Evolutionary conservation across 192 early-diverging fungal species (phyloP).

Genomic region (Chytriomyces hyalinus): DNA sequence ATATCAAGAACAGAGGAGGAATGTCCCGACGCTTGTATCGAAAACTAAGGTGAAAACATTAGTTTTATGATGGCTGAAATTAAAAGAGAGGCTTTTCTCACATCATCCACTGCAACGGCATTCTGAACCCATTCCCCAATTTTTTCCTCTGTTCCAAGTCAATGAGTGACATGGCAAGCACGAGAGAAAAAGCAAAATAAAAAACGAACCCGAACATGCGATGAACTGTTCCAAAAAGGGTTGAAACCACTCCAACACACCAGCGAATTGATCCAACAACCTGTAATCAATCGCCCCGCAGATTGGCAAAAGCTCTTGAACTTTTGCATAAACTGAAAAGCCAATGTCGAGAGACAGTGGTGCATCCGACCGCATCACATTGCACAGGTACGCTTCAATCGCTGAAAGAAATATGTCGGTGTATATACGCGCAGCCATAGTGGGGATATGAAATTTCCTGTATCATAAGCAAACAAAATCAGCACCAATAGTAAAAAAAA

Average conservation of each 20-base stretch:
- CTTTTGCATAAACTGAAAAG: slow-evolving; percentile 49
- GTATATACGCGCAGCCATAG: slow-evolving; percentile 45
- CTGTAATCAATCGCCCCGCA: slow-evolving; percentile 47
- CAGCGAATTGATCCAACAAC: slow-evolving; percentile 23
- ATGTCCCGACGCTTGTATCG: slow-evolving; percentile 29
- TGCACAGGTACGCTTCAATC: slow-evolving; percentile 31
- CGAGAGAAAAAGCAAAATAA: background rate
- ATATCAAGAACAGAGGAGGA: slow-evolving; percentile 53
- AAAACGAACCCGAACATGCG: slow-evolving; percentile 31
- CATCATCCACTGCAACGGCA: slow-evolving; percentile 46
- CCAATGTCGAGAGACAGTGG: slow-evolving; percentile 33
- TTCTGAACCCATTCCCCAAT: slow-evolving; percentile 48
- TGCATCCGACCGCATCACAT: slow-evolving; percentile 5
- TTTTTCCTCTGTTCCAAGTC: slow-evolving; percentile 35
- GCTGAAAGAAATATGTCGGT: slow-evolving; percentile 29
- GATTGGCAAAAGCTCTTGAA: slow-evolving; percentile 30
- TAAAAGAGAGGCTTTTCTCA: slow-evolving; percentile 18
- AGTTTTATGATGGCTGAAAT: background rate
- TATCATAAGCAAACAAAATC: background rate
- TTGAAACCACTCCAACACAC: slow-evolving; percentile 45
- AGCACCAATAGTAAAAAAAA: background rate
- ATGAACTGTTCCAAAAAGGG: slow-evolving; percentile 48
- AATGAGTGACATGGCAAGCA: background rate
- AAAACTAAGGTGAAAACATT: slow-evolving; percentile 22
- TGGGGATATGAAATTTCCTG: slow-evolving; percentile 46